phyloP scores from a whole-genome alignment of 176 grass and related monocot species.

The Dactylis glomerata region DNA sequence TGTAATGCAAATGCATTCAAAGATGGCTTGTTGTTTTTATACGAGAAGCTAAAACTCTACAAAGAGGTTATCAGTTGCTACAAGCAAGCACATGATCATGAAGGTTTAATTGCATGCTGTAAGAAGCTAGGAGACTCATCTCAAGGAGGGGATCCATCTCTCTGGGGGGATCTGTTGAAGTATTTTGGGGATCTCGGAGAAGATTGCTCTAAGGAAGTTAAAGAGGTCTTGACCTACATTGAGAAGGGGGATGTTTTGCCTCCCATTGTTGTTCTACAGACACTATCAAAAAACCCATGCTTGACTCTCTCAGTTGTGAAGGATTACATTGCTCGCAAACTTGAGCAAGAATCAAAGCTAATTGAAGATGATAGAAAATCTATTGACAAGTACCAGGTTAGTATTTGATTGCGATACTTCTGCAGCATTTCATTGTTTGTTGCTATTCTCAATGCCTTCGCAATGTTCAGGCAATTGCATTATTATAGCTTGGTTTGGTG shows the following conservation, averaged over 20 bases:
- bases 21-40: conserved; percentile 88
- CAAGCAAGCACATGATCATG: conserved; percentile 93
- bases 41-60: conserved; percentile 92
- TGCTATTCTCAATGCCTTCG: background rate
- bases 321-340: conserved; percentile 91
- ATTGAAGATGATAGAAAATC: conserved; percentile 89
- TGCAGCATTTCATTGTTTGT: background rate
- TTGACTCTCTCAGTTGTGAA: conserved; percentile 89
- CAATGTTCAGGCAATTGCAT: background rate
- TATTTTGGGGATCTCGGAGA: conserved; percentile 90
- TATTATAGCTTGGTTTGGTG: conserved; percentile 13
- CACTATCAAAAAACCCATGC: conserved; percentile 80
- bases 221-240: conserved; percentile 90
- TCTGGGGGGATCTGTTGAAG: conserved; percentile 92
- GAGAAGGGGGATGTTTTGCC: conserved; percentile 93
- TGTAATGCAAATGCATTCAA: conserved; percentile 90
- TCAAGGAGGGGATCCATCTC: conserved; percentile 78
- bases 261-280: conserved; percentile 86
- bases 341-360: conserved; percentile 92
- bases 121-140: conserved; percentile 90
- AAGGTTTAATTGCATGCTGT: conserved; percentile 93
- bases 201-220: conserved; percentile 97
- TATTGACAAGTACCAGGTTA: conserved; percentile 96
- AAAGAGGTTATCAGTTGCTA: conserved; percentile 98
- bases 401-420: conserved; percentile 11